Evolutionary conservation across 2,329 filamentous ascomycete species (phyloP), one percentile per base, ranked within the genome.

Genomic region (Achaetomium macrosporum): DNA sequence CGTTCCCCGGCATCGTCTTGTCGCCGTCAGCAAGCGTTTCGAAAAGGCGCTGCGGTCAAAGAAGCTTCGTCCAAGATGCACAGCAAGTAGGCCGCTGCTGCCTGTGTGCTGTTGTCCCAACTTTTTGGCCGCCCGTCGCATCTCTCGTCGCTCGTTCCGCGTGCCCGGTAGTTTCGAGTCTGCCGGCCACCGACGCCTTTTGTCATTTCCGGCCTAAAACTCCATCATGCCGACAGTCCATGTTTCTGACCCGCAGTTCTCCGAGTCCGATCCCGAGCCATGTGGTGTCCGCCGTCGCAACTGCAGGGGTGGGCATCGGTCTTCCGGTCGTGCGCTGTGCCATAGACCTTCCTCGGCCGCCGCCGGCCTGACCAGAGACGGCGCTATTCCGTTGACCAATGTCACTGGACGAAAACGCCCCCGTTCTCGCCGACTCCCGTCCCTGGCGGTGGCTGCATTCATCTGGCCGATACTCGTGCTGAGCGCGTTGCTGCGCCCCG

Each of bases 401-500:
- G 25, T 30, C 11, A n/a, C 30, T 20, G 42, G 36, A 37, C 29
- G 40, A 33, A 31, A 25, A 36, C 48, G 44, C 12, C 20, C 11
- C 9, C 16, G 39, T 13, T 36, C 8, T n/a, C 17, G 36, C 13
- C 30, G 33, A 17, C 36, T 31, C 2, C 35, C 40, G 11, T 17
- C 29, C 16, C 43, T 47, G n/a, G 36, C 42, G 25, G 5, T 54
- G 36, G 42, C 41, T 31, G 25, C 40, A 39, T 56, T 60, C 42
- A 46, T 71, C 56, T 53, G 76, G 49, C 57, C 75, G 53, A 48
- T 73, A 42, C 55, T 79, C 42, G 57, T 76, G 50, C 60, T 68
- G 50, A 64, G 68, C 52, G 61, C 73, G 25, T 63, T 71, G 54
- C 51, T 71, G 9, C 65, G 66, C 41, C 75, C 79, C 9, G 74